Percentiles rank a stretch among this genome's conserved stretches.
Evolutionary conservation across 2,329 filamentous ascomycete species (phyloP).

Genomic region (Niveomyces coronatus): DNA sequence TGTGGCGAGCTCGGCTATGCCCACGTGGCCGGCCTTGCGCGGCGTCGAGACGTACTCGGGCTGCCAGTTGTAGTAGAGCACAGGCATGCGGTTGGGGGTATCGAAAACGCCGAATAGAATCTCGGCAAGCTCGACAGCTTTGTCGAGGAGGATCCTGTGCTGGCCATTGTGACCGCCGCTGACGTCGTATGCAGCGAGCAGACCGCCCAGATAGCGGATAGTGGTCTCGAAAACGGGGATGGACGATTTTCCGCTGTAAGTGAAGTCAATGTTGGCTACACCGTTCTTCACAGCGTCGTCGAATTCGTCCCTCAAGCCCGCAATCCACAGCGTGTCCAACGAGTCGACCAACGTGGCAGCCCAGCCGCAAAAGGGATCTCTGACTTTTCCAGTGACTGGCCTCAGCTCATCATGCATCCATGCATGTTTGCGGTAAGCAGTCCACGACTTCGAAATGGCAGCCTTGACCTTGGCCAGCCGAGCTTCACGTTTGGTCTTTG

Average conservation of each 20-base stretch:
- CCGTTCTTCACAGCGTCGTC: slow-evolving; percentile 58
- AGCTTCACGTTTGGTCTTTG: slow-evolving; percentile 50
- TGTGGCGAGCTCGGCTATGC: slow-evolving; percentile 64
- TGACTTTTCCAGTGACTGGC: slow-evolving; percentile 56
- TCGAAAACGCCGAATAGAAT: slow-evolving; percentile 77
- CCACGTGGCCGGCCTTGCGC: slow-evolving; percentile 49
- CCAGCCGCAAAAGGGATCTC: slow-evolving; percentile 86
- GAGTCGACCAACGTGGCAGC: slow-evolving; percentile 77
- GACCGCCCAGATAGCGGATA: slow-evolving; percentile 81
- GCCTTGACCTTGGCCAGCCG: slow-evolving; percentile 59
- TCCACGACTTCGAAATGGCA: slow-evolving; percentile 71
- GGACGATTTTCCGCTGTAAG: slow-evolving; percentile 44
- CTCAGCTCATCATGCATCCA: slow-evolving; percentile 81
- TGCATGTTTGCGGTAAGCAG: slow-evolving; percentile 67
- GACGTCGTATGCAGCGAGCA: slow-evolving; percentile 79
- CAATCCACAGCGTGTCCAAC: slow-evolving; percentile 79
- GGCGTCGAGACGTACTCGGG: slow-evolving; percentile 53
- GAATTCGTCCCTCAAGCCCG: slow-evolving; percentile 70
- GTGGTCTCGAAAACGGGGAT: slow-evolving; percentile 92
- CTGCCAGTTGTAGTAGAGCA: slow-evolving; percentile 70
- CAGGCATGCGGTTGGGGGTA: slow-evolving; percentile 88
- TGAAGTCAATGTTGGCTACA: slow-evolving; percentile 73
- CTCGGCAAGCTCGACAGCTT: slow-evolving; percentile 70
- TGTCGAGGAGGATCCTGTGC: slow-evolving; percentile 61
- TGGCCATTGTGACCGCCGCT: slow-evolving; percentile 47